Evolutionary conservation across 2,329 filamentous ascomycete species (phyloP).

Genomic region (Escovopsis sp.): DNA sequence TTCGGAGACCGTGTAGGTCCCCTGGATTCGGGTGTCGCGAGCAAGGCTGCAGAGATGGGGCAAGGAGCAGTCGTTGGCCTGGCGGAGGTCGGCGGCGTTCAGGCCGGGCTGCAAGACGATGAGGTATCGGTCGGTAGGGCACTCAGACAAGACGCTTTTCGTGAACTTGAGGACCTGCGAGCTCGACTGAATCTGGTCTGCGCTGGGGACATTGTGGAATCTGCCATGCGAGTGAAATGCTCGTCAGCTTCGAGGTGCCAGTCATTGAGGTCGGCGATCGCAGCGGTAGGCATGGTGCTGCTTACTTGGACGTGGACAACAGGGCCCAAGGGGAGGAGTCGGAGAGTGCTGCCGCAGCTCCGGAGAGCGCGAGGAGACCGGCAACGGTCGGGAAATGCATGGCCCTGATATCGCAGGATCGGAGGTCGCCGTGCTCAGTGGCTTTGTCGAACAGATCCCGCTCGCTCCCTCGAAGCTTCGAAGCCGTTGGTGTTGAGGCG

Average conservation of each 20-base stretch:
- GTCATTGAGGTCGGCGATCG: slow-evolving; percentile 1
- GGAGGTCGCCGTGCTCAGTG: slow-evolving; percentile 1
- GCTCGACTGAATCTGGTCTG: slow-evolving; percentile 35
- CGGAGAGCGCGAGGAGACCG: slow-evolving; percentile 38
- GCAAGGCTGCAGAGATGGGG: slow-evolving; percentile 34
- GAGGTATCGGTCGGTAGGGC: slow-evolving; percentile 63
- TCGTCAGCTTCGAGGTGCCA: slow-evolving; percentile 1
- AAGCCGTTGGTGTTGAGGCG: slow-evolving; percentile 4
- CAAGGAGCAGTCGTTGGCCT: slow-evolving; percentile 33
- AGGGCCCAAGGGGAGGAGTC: slow-evolving; percentile 84
- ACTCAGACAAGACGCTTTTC: slow-evolving; percentile 43
- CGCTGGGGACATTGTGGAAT: slow-evolving; percentile 19
- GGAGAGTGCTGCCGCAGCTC: slow-evolving; percentile 56
- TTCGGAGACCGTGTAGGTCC: slow-evolving; percentile 38
- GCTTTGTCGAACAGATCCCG: slow-evolving; percentile 1
- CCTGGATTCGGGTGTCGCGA: slow-evolving; percentile 19
- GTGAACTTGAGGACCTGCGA: slow-evolving; percentile 27
- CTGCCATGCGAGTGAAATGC: slow-evolving; percentile 7
- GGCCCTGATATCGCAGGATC: slow-evolving; percentile 1
- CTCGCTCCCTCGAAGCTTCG: not conserved
- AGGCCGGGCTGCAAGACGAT: slow-evolving; percentile 66
- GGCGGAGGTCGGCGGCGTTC: slow-evolving; percentile 51
- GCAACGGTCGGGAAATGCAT: slow-evolving; percentile 17
- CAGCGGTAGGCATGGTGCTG: slow-evolving; percentile 5
- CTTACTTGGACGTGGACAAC: slow-evolving; percentile 72